Evolutionary conservation across 208 protist genomes (phyloP).

Genomic region (Leishmania braziliensis): DNA sequence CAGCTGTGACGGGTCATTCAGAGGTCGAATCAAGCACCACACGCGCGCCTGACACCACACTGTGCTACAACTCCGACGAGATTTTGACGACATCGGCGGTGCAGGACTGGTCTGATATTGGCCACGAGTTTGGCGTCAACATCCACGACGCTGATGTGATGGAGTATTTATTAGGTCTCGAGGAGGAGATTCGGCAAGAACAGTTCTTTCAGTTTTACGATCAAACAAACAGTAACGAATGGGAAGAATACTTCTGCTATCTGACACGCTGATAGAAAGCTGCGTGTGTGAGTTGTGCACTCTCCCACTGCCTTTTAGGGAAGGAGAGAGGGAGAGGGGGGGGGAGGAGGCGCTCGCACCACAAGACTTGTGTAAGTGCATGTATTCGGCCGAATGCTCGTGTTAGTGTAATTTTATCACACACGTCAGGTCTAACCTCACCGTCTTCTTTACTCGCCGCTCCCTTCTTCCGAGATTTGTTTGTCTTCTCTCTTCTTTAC

Average conservation of each 20-base stretch:
- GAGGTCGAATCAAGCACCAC: neutral
- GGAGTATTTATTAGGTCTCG: conserved; percentile 64
- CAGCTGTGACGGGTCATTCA: neutral
- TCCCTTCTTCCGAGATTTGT: neutral
- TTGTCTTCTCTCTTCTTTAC: neutral
- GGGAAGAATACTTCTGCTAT: conserved; percentile 72
- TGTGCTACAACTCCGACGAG: conserved; percentile 1
- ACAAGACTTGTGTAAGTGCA: neutral
- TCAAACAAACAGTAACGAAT: conserved; percentile 52
- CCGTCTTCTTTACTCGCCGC: neutral
- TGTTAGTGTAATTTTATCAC: neutral
- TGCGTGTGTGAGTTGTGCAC: neutral
- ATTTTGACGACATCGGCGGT: conserved; percentile 12
- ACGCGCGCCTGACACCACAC: neutral
- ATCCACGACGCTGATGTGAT: conserved; percentile 47
- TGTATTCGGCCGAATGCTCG: neutral
- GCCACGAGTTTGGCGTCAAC: conserved; percentile 63
- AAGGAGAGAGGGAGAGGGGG: too few relatives aligned
- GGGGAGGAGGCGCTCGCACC: neutral
- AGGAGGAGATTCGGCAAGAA: conserved; percentile 85
- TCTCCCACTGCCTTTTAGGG: neutral
- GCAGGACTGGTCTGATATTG: conserved; percentile 54
- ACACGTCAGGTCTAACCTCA: neutral
- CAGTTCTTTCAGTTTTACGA: conserved; percentile 65
- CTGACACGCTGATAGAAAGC: conserved; percentile 23